These are phyloP conservation scores for Sugiyamaella qingdaonensis DNA, from an alignment of 805 yeast species.

Conservation along the genomic window DNA sequence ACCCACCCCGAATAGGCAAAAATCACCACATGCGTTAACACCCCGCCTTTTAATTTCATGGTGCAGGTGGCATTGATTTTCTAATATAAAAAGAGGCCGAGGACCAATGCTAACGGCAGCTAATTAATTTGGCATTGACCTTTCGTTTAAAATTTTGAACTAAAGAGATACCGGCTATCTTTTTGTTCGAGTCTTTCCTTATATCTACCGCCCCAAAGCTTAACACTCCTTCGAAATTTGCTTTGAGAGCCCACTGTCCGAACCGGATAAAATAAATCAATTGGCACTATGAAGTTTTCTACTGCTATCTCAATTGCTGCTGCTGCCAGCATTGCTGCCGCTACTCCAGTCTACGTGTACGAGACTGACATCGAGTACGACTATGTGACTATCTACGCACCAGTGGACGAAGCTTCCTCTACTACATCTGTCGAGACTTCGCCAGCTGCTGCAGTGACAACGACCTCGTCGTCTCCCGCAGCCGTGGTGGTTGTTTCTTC, in stretches of 20 bases:
- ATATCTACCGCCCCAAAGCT: no score
- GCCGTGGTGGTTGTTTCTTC: slow-evolving; percentile 9
- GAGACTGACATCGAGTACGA: slow-evolving; percentile 17
- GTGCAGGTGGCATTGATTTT: background rate
- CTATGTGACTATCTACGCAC: slow-evolving; percentile 18
- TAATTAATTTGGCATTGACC: background rate
- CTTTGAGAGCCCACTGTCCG: no score
- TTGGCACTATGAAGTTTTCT: background rate
- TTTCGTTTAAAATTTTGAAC: no score
- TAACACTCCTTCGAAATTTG: no score
- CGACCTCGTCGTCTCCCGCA: slow-evolving; percentile 10
- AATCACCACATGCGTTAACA: background rate
- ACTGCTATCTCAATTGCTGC: background rate
- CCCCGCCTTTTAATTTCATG: slow-evolving; percentile 2
- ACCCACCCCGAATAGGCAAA: background rate
- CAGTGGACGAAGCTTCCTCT: slow-evolving; percentile 4
- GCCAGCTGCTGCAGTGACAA: slow-evolving; percentile 11
- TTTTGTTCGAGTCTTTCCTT: background rate
- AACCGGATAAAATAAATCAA: background rate
- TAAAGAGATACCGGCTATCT: background rate
- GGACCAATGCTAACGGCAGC: background rate
- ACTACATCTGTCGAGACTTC: slow-evolving; percentile 11
- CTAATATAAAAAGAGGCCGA: background rate
- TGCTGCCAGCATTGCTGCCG: background rate
- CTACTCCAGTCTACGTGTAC: slow-evolving; percentile 21